A percentile compares a stretch with the other conserved stretches of the same genome.
Evolutionary conservation across 2,329 filamentous ascomycete species (phyloP).

Genomic region (Fusarium secorum): DNA sequence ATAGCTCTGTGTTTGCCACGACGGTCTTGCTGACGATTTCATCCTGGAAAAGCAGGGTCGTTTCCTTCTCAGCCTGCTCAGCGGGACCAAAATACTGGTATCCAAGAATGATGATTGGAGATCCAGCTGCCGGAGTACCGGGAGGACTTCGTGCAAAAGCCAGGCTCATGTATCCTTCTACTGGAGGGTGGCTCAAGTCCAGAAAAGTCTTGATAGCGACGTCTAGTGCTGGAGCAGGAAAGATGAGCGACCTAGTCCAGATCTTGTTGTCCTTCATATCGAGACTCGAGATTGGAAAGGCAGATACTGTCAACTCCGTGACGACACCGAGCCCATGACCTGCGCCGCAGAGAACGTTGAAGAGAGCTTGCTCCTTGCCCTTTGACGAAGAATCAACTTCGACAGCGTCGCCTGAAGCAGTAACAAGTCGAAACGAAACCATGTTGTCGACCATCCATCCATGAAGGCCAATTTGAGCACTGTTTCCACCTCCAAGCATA

Average conservation of each 20-base stretch:
- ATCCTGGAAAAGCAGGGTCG: constrained; percentile 22
- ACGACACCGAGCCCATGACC: constrained; percentile 48
- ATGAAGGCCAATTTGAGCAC: constrained; percentile 41
- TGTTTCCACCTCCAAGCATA: constrained; percentile 42
- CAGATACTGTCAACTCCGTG: constrained; percentile 39
- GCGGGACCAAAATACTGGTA: constrained; percentile 38
- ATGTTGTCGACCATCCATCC: constrained; percentile 47
- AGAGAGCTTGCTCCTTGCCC: constrained; percentile 40
- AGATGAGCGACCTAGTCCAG: constrained; percentile 45
- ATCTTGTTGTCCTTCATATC: constrained; percentile 42
- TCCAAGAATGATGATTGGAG: constrained; percentile 42
- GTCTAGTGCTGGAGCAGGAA: constrained; percentile 36
- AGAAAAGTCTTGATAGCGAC: constrained; percentile 36
- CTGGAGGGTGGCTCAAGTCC: constrained; percentile 22
- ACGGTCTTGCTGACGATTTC: constrained; percentile 32
- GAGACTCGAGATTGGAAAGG: constrained; percentile 38
- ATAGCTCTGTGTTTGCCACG: constrained; percentile 31
- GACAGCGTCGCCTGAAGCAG: constrained; percentile 18
- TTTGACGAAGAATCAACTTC: constrained; percentile 22
- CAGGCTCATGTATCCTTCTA: constrained; percentile 30
- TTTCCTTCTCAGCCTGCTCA: constrained; percentile 36
- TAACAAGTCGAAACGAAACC: constrained; percentile 42
- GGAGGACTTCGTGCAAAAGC: constrained; percentile 44
- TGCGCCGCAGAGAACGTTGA: constrained; percentile 45
- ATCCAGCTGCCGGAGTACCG: constrained; percentile 39